Evolutionary conservation across 2,329 filamentous ascomycete genomes (phyloP), one percentile per base, ranked within the genome.

Genomic region (Botrytis porri): DNA sequence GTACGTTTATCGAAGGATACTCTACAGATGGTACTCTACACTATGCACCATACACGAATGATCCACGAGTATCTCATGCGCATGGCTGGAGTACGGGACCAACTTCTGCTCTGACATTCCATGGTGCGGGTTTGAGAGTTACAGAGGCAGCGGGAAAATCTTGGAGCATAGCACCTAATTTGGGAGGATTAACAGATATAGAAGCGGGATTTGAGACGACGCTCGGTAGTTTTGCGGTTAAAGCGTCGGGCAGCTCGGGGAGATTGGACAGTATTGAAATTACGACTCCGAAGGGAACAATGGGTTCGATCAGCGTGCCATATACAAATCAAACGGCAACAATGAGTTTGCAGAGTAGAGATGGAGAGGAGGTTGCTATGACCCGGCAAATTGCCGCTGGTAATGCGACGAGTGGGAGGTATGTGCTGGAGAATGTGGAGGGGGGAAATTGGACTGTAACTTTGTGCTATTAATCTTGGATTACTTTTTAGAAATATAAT

Each of bases 1-100:
- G 84, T 60, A 90, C 89, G 0, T 84, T 88, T 32, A 84, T 89
- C 39, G 89, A 90, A 79, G 88, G 88, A 0, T 90, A 88, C 73
- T 82, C 88, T 1, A 79, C 79, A 0, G 84, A 90, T 75, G 88
- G 87, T 4, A 80, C 84, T 61, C 79, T 84, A 10, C 88, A 87
- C 0, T 90, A 90, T 75, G 79, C 80, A 6, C 82, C 85, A 64
- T 85, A 87, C 57, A 16, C 5, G 29, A 69, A 67, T 8, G 48
- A 67, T 32, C 80, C 69, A 0, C 85, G 86, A 72, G 84, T 84
- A 10, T 84, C 82, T n/a, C 85, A 86, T 74, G 81, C 85, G 22
- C 85, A 87, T 77, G 85, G 85, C 14, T 87, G 85, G 85, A 82
- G 83, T 16, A 83, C 83, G 0, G 85, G 85, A 0, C 85, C 85